Percentiles rank a stretch among this genome's conserved stretches.
Conservation (phyloP, 352 stramenopile species). For the Sclerospora graminicola region DNA sequence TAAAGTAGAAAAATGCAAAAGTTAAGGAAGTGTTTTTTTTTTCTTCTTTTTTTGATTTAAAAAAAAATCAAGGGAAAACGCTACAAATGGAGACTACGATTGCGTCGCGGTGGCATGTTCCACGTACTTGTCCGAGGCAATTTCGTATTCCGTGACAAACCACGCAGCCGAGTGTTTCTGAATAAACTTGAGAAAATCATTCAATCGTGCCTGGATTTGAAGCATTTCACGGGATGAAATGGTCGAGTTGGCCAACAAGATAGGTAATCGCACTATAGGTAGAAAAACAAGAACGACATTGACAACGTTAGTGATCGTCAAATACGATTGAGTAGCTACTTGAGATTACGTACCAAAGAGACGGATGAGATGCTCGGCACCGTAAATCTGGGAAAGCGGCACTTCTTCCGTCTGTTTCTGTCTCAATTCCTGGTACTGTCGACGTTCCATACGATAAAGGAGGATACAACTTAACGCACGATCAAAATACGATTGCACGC, state of each 20-base stretch:
- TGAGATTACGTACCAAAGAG: constrained; percentile 81
- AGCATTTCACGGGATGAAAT: constrained; percentile 44
- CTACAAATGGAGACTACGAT: background rate
- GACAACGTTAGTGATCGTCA: too few species aligned
- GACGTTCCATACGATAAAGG: constrained; percentile 86
- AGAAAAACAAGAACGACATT: background rate
- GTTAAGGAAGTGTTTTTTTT: too few species aligned
- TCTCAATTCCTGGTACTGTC: constrained; percentile 81
- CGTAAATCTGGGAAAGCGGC: constrained; percentile 86
- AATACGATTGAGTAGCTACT: too few species aligned
- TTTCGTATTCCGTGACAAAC: constrained; percentile 61
- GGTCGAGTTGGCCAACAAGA: constrained; percentile 53
- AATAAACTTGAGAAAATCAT: constrained; percentile 78
- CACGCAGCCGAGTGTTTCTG: constrained; percentile 66
- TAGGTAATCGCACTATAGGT: constrained; percentile 58
- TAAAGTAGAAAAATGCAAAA: constrained; percentile 4
- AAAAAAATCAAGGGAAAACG: too few species aligned
- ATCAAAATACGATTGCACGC: constrained; percentile 86
- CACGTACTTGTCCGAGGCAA: constrained; percentile 40
- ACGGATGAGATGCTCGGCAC: constrained; percentile 84
- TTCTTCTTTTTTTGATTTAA: too few species aligned
- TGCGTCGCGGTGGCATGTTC: constrained; percentile 25
- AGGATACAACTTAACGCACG: constrained; percentile 83
- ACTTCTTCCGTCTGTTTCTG: constrained; percentile 36
- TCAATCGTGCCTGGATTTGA: constrained; percentile 64